Evolutionary conservation across 805 yeast genomes (phyloP), one percentile per base, ranked within the genome.

Genomic region (Tetrapisispora arboricola): DNA sequence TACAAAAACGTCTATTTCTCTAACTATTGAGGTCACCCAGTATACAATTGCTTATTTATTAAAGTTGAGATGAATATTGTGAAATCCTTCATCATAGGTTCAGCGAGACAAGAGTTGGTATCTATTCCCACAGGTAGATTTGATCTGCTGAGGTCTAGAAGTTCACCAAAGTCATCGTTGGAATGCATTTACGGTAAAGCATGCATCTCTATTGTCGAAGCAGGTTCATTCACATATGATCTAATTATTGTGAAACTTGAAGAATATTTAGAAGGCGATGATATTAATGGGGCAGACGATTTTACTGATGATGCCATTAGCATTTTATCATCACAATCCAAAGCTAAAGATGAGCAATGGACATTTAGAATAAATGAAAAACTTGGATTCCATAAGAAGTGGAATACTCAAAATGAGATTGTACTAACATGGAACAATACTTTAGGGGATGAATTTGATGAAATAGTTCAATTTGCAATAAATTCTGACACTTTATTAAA

Each of bases 141-240:
- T 36, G 83, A 70, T 54, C 67, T 90, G 34, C 71, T 82, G 15
- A 67, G 97, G 37, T 71, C 84, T 1, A 82, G 84, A 6, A 71
- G 70, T 18, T 84, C 95, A 2, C 96, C 96, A 11, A 85, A 86
- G 57, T 88, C 95, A 8, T 87, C 78, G 20, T 67, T 78, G 27
- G 96, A 92, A 60, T 81, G 88, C 52, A 67, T 86, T 17, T 88
- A 78, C 60, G 80, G 76, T 44, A 94, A 85, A 50, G 88, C 94
- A 2, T 76, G 77, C 29, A 77, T 90, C 12, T 66, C 79, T 2
- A 77, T 90, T 37, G 70, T 85, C 31, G 76, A 75, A 44, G 77
- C 88, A 3, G 71, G 76, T 6, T 79, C 80, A 12, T 81, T 64
- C 53, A 71, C 73, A 50, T 83, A 80, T 57, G 86, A 83, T 48